Evolutionary conservation across 2,329 filamentous ascomycete species (phyloP), one percentile per base, ranked within the genome.

Genomic region (Trichophyton equinum): DNA sequence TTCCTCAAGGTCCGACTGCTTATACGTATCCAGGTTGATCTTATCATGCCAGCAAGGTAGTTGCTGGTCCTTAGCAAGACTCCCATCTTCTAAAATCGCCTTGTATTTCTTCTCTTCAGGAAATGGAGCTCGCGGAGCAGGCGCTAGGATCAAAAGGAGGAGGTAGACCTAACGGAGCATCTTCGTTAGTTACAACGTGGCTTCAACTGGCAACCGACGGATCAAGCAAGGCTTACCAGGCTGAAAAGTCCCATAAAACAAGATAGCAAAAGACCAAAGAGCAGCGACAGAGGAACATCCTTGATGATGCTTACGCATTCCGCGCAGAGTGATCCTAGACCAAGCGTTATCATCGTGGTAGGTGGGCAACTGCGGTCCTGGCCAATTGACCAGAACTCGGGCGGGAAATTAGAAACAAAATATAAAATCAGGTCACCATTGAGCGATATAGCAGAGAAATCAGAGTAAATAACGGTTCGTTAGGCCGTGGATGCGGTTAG

Each of bases 11-110:
- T 75, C 75, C 20, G 36, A 73, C 70, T 64, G 75, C 69, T 64
- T 75, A 67, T 67, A 68, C 62, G 51, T 64, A 65, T 66, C 69
- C 67, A 79, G 77, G 77, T 85, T 81, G 82, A 85, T 86, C 71
- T 81, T 79, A 73, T 96, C 90, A 71, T 89, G 85, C 92, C 92
- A 97, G 77, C 89, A 96, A 9, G 91, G 88, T 30, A 96, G 73
- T 25, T 77, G 79, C 66, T 83, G 80, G 5, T 70, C 75, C 49
- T 75, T 71, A 63, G 77, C 83, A 57, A 77, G 76, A 11, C 78
- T 77, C 58, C 87, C 86, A 67, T 86, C 79, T 46, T 85, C 80
- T 42, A 84, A 78, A 46, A 90, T 86, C 3, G 89, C 95, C 57
- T 84, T 81, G 78, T 92, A 99, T 42, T 81, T 85, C 77, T 94